Base-by-base conservation (phyloP, 805 yeast species). In the Metschnikowia amazonensis region DNA sequence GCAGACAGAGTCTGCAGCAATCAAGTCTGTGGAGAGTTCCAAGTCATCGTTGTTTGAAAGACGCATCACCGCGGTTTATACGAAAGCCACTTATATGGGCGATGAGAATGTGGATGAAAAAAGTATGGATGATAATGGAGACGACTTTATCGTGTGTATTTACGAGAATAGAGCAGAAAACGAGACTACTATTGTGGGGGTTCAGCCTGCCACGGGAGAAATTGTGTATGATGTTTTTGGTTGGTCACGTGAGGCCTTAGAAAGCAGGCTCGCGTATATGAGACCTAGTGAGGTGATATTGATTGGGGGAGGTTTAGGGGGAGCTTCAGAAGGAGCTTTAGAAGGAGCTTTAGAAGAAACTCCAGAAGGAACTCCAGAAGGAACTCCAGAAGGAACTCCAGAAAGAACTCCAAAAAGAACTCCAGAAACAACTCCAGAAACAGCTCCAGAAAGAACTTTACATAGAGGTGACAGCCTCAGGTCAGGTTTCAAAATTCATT, bases 21-120 rank as follows among this genome's bases (percentile, higher is more conserved):
- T 87, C 11, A 87, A 87, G 57, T 65, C 78, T 2, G 63, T 77
- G 4, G 82, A 76, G 49, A 77, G 77, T 44, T 66, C 74, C 25
- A 64, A 66, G 33, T 53, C 63, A 6, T 69, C 66, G 8, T 74
- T 89, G 1, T 87, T 92, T 64, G 77, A 76, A 42, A 69, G 98
- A 38, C 67, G 79, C 50, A 65, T 94, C 5, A 77, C 90, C 0
- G 78, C 81, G 7, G 81, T 88, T 0, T 88, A 83, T 60, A 88
- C 97, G 0, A 76, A 77, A 42, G 96, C 95, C 0, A 90, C 98
- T 0, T 88, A 84, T 64, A 77, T 88, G 52, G 90, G 83, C 43
- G 83, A 77, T 46, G 77, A 76, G 41, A 39, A 43, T 11, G 47
- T 35, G 3, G 35, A 28, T 11, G 38, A 14, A 5, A 24, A 35